Conservation (phyloP, 2,329 filamentous ascomycete species). For the Fusarium sp. region DNA sequence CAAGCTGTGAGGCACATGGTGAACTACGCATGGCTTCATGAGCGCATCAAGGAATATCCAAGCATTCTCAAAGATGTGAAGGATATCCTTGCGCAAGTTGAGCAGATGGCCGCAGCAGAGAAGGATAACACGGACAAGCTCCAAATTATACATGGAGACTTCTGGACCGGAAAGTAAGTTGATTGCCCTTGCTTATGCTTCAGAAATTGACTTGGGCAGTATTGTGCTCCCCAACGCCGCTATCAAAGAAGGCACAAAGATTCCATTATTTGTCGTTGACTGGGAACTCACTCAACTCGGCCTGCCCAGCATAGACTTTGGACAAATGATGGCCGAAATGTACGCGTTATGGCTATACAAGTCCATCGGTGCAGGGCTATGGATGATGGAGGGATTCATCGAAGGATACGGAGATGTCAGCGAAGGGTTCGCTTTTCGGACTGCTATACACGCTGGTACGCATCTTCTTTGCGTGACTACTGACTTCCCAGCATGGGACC, state of each 20-base stretch:
- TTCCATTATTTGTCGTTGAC: background rate
- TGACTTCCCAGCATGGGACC: background rate
- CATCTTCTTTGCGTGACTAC: slow-evolving; percentile 6
- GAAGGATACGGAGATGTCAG: background rate
- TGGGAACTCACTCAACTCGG: slow-evolving; percentile 2
- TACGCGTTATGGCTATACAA: slow-evolving; percentile 14
- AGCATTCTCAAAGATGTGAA: background rate
- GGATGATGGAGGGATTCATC: slow-evolving; percentile 9
- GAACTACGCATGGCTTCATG: slow-evolving; percentile 1
- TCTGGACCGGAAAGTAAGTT: slow-evolving; percentile 11
- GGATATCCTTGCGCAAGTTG: background rate
- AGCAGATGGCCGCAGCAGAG: background rate
- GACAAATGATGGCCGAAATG: slow-evolving; percentile 19
- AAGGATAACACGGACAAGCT: background rate
- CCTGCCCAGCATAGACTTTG: background rate
- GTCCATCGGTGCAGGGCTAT: background rate
- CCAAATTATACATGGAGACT: slow-evolving; percentile 12
- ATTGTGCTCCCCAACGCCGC: background rate
- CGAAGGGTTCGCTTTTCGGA: background rate
- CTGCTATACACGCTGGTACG: background rate
- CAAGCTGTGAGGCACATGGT: slow-evolving; percentile 6
- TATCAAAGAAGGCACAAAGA: background rate
- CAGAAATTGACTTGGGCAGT: background rate
- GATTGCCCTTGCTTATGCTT: accelerated
- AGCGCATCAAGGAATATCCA: background rate